Evolutionary conservation across 352 stramenopile species (phyloP), one percentile per base, ranked within the genome.

Genomic region (Halophytophthora polymorphica): DNA sequence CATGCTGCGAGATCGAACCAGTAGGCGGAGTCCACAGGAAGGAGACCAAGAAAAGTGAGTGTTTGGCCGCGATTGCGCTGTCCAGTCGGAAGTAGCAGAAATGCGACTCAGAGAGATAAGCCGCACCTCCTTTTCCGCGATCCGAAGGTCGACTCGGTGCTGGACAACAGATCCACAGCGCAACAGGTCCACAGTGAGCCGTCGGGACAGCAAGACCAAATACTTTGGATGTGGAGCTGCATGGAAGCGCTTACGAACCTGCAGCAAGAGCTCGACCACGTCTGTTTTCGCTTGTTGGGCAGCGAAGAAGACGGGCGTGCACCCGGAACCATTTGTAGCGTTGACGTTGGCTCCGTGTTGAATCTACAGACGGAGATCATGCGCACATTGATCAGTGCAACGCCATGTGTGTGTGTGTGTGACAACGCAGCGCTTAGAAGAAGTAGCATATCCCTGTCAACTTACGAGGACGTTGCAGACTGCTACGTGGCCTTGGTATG

Each of bases 261-360:
- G 59, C 3, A 90, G 53, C 6, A 90, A 45, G 4, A 86, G 41
- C 14, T 69, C 42, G 35, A 83, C 73, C 2, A 85, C 73, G 3
- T 49, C 41, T 3, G 58, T 15, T 14, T 68, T 66, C 2, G 73
- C 77, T 58, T 90, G 77, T 53, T 90, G 80, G 2, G 66, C 57
- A 1, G 79, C 82, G n/a, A 84, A 79, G 55, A 90, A 90, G 14
- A 90, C 46, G 22, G 82, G 60, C 2, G 82, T 88, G 47, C 79
- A 92, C 7, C 77, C 79, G 8, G 61, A 51, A 0, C 41, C 64
- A 35, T 92, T 92, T 25, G 53, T 55, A 0, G 43, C 51, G 45
- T 92, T 88, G 33, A 87, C 55, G 22, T 67, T 89, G 10, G 79
- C 77, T 14, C 78, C 77, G 40, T 34, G 31, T 61, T 56, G 66